Conservation (phyloP, 805 yeast species). For the Ogataea ramenticola region DNA sequence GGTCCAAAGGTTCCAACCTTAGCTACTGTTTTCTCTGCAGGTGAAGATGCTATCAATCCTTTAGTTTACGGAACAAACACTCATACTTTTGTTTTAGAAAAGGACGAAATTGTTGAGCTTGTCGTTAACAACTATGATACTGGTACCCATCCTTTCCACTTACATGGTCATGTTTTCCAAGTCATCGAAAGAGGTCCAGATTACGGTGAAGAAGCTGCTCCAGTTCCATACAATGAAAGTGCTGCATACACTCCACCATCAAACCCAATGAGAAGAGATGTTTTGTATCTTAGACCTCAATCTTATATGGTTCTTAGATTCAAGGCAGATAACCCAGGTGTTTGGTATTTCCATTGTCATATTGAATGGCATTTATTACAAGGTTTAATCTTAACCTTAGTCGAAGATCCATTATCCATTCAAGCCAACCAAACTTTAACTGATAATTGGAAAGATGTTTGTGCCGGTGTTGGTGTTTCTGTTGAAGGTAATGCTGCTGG, state of each 20-base stretch:
- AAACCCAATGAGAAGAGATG: conserved; percentile 80
- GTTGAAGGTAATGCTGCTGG: conserved; percentile 86
- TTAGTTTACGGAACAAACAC: conserved; percentile 74
- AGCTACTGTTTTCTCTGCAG: conserved; percentile 70
- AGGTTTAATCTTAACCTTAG: conserved; percentile 74
- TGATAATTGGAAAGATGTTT: conserved; percentile 51
- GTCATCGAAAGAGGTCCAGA: conserved; percentile 63
- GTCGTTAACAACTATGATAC: conserved; percentile 82
- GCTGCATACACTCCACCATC: conserved; percentile 53
- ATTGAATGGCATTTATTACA: conserved; percentile 97
- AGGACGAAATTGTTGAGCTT: conserved; percentile 66
- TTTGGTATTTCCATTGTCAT: conserved; percentile 98
- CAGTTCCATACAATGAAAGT: conserved; percentile 49
- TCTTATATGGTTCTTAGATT: conserved; percentile 83
- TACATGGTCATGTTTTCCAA: conserved; percentile 93
- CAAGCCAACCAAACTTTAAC: conserved; percentile 57
- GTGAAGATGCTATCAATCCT: conserved; percentile 44
- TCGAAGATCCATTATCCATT: conserved; percentile 78
- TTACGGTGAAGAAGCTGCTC: conserved; percentile 45
- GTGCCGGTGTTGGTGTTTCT: conserved; percentile 49
- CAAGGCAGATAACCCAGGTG: conserved; percentile 93
- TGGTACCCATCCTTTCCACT: conserved; percentile 95
- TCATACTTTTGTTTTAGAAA: conserved; percentile 61
- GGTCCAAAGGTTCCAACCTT: conserved; percentile 83
- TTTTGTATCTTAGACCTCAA: conserved; percentile 69